phyloP scores from a whole-genome alignment of 176 grass and related monocot genomes.

The Raddia guianensis region DNA sequence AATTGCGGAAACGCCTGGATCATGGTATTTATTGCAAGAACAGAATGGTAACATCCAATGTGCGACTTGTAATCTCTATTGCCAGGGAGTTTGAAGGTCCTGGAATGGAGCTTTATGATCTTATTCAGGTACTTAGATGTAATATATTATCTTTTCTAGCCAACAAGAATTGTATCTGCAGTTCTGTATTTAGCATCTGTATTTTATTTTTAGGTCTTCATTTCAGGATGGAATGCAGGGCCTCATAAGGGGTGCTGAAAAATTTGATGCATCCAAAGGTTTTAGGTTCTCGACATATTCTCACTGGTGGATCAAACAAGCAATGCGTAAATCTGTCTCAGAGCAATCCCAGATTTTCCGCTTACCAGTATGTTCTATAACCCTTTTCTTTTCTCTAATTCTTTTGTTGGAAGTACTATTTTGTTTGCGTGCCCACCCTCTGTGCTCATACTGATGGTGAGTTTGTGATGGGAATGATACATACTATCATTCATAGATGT shows the following conservation, averaged over 20 bases:
- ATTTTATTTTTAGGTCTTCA: constrained; percentile 55
- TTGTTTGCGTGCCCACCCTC: constrained; percentile 11
- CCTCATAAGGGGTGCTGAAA: constrained; percentile 75
- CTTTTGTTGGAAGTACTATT: not conserved
- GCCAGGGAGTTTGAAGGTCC: constrained; percentile 67
- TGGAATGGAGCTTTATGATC: constrained; percentile 66
- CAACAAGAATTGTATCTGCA: constrained; percentile 15
- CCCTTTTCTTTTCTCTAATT: constrained; percentile 5
- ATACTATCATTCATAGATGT: constrained; percentile 8
- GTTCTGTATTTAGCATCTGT: constrained; percentile 41
- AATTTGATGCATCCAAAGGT: constrained; percentile 89
- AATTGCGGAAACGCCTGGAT: constrained; percentile 61
- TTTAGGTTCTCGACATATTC: constrained; percentile 97
- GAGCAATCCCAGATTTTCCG: constrained; percentile 79
- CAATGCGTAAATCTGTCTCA: constrained; percentile 72
- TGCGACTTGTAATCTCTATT: constrained; percentile 89
- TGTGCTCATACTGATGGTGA: not conserved
- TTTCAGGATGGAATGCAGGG: constrained; percentile 90
- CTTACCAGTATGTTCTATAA: constrained; percentile 59
- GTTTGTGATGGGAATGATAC: not conserved
- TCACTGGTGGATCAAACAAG: constrained; percentile 98
- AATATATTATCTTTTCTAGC: not conserved
- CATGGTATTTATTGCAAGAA: constrained; percentile 75
- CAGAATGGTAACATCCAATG: constrained; percentile 84
- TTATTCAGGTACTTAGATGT: constrained; percentile 73